Percentiles rank a stretch among this genome's conserved stretches.
Conservation (phyloP, 2,329 filamentous ascomycete species). For the Alternaria alternata region DNA sequence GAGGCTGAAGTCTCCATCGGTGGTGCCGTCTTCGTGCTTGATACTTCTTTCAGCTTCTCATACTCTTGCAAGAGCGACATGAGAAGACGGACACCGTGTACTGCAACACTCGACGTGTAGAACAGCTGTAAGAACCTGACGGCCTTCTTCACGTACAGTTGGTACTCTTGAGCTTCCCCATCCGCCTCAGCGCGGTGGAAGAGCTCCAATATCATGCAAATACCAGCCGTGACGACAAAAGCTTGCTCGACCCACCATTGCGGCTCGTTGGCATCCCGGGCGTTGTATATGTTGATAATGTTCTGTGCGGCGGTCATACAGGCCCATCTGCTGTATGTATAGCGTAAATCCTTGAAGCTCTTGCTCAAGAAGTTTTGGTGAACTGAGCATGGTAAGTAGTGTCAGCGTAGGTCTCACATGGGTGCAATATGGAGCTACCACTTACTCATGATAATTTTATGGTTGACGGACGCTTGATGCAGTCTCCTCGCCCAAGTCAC, state of each 20-base stretch:
- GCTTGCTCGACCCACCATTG: constrained; percentile 54
- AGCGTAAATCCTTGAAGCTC: constrained; percentile 54
- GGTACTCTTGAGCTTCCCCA: constrained; percentile 33
- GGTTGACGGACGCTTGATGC: constrained; percentile 50
- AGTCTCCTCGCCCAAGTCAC: constrained; percentile 52
- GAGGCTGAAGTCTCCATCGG: not conserved
- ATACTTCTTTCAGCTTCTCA: constrained; percentile 28
- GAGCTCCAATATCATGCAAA: constrained; percentile 40
- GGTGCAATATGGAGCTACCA: not conserved
- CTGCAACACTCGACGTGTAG: constrained; percentile 34
- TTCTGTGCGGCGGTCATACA: constrained; percentile 53
- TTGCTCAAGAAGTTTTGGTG: constrained; percentile 54
- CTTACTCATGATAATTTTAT: constrained; percentile 56
- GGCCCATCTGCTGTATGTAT: constrained; percentile 54
- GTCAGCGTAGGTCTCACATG: not conserved
- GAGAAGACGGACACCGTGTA: constrained; percentile 50
- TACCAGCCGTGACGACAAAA: constrained; percentile 42
- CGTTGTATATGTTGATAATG: constrained; percentile 51
- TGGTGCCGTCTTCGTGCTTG: constrained; percentile 9
- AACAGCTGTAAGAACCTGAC: constrained; percentile 42
- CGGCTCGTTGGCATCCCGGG: constrained; percentile 50
- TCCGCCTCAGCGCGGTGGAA: constrained; percentile 35
- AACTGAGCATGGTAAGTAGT: constrained; percentile 18
- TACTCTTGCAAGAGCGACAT: constrained; percentile 46
- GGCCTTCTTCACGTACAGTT: constrained; percentile 43